These are phyloP conservation scores for Saccharomyces hybrid DNA, from an alignment of 1,139 yeast genomes.

Conservation along the genomic window DNA sequence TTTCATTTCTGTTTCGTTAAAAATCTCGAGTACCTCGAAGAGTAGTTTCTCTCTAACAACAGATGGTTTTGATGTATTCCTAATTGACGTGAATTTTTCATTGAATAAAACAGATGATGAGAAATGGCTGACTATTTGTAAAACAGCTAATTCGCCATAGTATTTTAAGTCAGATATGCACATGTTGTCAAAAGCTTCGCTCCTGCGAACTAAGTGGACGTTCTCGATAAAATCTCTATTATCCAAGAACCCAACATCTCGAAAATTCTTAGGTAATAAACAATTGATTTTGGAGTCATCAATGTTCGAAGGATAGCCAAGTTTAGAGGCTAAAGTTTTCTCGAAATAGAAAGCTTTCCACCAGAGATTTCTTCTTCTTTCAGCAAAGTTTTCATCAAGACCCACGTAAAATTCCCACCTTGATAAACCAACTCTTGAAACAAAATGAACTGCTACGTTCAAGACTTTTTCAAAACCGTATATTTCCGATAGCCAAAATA, in stretches of 20 bases:
- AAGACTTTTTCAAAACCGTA: conserved; percentile 22
- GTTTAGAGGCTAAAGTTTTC: conserved; percentile 11
- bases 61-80: conserved; percentile 22
- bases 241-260: conserved; percentile 24
- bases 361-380: conserved; percentile 26
- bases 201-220: conserved; percentile 10
- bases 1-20: conserved; percentile 9
- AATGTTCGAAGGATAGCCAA: conserved; percentile 21
- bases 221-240: conserved; percentile 16
- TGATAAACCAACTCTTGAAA: conserved; percentile 24
- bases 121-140: conserved; percentile 17
- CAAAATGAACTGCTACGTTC: conserved; percentile 19
- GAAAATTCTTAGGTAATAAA: conserved; percentile 21
- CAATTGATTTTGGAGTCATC: conserved; percentile 22
- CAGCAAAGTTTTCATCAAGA: conserved; percentile 27
- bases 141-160: conserved; percentile 20
- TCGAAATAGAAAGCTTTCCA: conserved; percentile 27
- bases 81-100: conserved; percentile 25
- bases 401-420: conserved; percentile 33
- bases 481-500: conserved; percentile 19
- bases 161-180: conserved; percentile 10
- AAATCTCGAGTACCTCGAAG: conserved; percentile 16
- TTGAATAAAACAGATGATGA: conserved; percentile 18
- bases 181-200: conserved; percentile 13
- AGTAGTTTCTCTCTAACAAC: conserved; percentile 12